Conservation (phyloP, 768 basidiomycete genomes). For the Pleurotus salmoneostramineus region DNA sequence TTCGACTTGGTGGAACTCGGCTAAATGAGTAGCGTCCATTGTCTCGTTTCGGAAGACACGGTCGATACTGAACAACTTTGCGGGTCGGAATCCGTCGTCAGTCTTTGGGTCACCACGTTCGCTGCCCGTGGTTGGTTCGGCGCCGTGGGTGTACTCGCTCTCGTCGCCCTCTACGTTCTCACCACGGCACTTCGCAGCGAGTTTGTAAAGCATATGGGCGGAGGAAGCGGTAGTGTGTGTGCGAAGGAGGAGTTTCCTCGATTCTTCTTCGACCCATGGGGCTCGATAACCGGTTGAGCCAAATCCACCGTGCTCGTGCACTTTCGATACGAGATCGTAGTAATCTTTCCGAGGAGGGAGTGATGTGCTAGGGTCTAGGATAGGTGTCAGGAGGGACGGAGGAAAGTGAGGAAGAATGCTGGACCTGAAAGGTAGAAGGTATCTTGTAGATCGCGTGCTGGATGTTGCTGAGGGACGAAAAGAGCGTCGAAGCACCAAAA, state of each 20-base stretch:
- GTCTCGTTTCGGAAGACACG: slow-evolving; percentile 99
- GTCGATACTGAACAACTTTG: slow-evolving; percentile 96
- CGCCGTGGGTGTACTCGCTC: slow-evolving; percentile 35
- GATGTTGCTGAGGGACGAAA: slow-evolving; percentile 98
- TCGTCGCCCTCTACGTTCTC: slow-evolving; percentile 40
- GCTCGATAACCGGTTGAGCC: slow-evolving; percentile 97
- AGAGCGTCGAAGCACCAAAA: slow-evolving; percentile 99
- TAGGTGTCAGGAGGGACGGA: too few species aligned
- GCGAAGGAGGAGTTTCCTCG: slow-evolving; percentile 85
- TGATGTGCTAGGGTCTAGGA: slow-evolving; percentile 71
- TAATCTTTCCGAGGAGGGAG: slow-evolving; percentile 77
- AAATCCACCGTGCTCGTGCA: slow-evolving; percentile 85
- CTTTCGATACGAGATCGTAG: slow-evolving; percentile 77
- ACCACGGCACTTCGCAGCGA: slow-evolving; percentile 80
- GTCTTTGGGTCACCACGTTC: slow-evolving; percentile 17
- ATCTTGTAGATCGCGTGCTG: slow-evolving; percentile 95
- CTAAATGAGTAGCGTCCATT: slow-evolving; percentile 96
- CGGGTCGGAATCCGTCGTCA: slow-evolving; percentile 81
- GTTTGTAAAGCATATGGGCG: slow-evolving; percentile 88
- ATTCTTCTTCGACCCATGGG: slow-evolving; percentile 92
- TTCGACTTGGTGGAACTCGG: slow-evolving; percentile 99
- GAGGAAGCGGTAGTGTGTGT: slow-evolving; percentile 98
- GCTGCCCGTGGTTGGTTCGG: slow-evolving; percentile 21
- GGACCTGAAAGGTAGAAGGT: slow-evolving; percentile 96
- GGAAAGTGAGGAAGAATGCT: slow-evolving; percentile 11